These are phyloP conservation scores for Funneliformis geosporum DNA, from an alignment of 192 early-diverging fungal species.

Conservation along the genomic window DNA sequence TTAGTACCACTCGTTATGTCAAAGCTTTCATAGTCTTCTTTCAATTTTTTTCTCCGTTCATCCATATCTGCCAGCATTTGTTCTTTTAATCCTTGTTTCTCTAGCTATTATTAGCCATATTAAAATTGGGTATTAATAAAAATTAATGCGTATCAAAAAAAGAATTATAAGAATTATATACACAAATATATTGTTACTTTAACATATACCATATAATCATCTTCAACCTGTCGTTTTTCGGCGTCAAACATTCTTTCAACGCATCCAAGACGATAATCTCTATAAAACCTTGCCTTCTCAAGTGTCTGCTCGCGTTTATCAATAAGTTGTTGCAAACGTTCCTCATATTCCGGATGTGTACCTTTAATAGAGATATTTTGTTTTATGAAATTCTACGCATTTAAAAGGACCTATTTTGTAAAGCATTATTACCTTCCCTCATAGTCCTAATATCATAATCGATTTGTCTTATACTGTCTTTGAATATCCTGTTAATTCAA, in stretches of 20 bases:
- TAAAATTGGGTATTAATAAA: neutral
- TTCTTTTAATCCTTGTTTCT: slow-evolving; percentile 67
- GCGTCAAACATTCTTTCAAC: slow-evolving; percentile 56
- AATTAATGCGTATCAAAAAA: neutral
- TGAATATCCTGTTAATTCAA: slow-evolving; percentile 35
- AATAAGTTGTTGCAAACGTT: slow-evolving; percentile 58
- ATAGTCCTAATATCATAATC: slow-evolving; percentile 23
- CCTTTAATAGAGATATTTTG: slow-evolving; percentile 39
- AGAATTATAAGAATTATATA: slow-evolving; percentile 20
- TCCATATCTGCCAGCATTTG: slow-evolving; percentile 72
- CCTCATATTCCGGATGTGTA: slow-evolving; percentile 63
- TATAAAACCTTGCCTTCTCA: slow-evolving; percentile 49
- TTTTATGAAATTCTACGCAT: neutral
- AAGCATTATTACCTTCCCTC: neutral
- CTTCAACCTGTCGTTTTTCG: slow-evolving; percentile 55
- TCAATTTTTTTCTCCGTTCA: slow-evolving; percentile 67
- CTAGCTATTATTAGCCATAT: slow-evolving; percentile 37
- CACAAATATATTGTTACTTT: neutral
- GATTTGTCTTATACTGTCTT: slow-evolving; percentile 37
- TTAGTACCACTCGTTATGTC: slow-evolving; percentile 58
- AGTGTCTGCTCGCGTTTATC: slow-evolving; percentile 56
- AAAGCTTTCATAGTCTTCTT: slow-evolving; percentile 79
- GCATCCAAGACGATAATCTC: slow-evolving; percentile 63
- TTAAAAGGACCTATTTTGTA: neutral
- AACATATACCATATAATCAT: slow-evolving; percentile 57